Evolutionary conservation across 2,329 filamentous ascomycete genomes (phyloP), one percentile per base, ranked within the genome.

Genomic region (Boeremia lycopersici): DNA sequence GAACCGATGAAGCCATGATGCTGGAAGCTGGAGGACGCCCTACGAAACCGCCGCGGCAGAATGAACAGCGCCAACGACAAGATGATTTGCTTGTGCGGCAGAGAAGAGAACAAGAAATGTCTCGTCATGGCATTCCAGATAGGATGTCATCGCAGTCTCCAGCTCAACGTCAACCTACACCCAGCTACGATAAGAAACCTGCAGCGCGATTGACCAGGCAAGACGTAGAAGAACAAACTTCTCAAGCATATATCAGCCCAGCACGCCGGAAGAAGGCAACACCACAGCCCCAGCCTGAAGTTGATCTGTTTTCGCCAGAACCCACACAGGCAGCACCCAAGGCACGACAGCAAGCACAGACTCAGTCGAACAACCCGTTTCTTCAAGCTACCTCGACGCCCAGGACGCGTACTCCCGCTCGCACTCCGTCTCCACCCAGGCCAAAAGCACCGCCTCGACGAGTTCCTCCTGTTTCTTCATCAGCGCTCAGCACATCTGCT

Each of bases 161-260:
- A 19, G 72, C 76, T 33, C 65, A 72, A 34, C 71, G 77, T 40
- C 66, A 70, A 47, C 50, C 71, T 33, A 69, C 61, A 40, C 69
- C 62, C 41, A 60, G 41, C 35, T 15, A 62, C 11, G 71, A 74
- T 34, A 73, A 70, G 50, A 62, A 67, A 50, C 81, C 82, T 9
- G 82, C 81, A 60, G 78, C 83, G 8, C 87, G 88, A 49, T 79
- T 96, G 11, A 90, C 83, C 56, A 87, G 89, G 62, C 84, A 91
- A 68, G 84, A 85, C 0, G 82, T 89, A 10, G 92, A 96, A 69
- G 89, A 96, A 59, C 88, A 96, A 72, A 87, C 85, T 43, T 84
- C 90, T 12, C 87, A 96, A 64, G 89, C 88, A 28, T 97, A 98
- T 72, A 83, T 97, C 51, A 97, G 93, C 71, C 90, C 92, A 43